These are phyloP conservation scores for Aspergillus luchuensis DNA, from an alignment of 2,329 filamentous ascomycete genomes.

Conservation along the genomic window DNA sequence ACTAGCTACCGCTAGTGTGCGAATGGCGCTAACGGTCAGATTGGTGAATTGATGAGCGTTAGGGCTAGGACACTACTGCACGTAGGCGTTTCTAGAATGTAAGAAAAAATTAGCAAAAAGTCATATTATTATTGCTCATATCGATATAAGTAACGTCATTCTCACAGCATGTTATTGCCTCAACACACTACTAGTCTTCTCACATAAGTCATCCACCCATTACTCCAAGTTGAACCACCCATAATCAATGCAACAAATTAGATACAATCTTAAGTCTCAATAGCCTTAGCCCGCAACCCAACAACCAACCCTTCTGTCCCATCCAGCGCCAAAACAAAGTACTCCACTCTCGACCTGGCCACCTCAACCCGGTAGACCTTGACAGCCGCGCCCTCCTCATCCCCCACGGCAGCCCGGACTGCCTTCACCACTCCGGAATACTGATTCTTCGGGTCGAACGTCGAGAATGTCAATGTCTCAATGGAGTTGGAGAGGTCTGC, in stretches of 20 bases:
- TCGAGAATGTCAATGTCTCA: slow-evolving; percentile 65
- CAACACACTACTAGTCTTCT: no score
- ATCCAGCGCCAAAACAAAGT: slow-evolving; percentile 73
- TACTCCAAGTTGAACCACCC: background rate
- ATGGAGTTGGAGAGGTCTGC: slow-evolving; percentile 67
- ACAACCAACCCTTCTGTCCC: slow-evolving; percentile 64
- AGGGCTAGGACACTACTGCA: no score
- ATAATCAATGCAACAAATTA: background rate
- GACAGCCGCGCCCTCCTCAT: slow-evolving; percentile 56
- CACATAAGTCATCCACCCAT: background rate
- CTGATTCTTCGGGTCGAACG: slow-evolving; percentile 72
- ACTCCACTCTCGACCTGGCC: slow-evolving; percentile 68
- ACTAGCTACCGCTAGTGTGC: no score
- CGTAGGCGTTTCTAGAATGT: no score
- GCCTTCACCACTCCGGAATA: slow-evolving; percentile 60
- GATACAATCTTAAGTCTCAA: slow-evolving; percentile 62
- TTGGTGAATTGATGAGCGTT: no score
- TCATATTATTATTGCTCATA: no score
- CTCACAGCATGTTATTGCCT: no score
- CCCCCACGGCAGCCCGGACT: slow-evolving; percentile 49
- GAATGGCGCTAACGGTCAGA: no score
- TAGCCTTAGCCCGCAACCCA: slow-evolving; percentile 73
- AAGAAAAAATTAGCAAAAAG: no score
- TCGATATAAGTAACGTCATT: no score
- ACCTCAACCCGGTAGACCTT: slow-evolving; percentile 72